These are phyloP conservation scores for Coemansia biformis DNA, from an alignment of 192 early-diverging fungal genomes.

Conservation along the genomic window DNA sequence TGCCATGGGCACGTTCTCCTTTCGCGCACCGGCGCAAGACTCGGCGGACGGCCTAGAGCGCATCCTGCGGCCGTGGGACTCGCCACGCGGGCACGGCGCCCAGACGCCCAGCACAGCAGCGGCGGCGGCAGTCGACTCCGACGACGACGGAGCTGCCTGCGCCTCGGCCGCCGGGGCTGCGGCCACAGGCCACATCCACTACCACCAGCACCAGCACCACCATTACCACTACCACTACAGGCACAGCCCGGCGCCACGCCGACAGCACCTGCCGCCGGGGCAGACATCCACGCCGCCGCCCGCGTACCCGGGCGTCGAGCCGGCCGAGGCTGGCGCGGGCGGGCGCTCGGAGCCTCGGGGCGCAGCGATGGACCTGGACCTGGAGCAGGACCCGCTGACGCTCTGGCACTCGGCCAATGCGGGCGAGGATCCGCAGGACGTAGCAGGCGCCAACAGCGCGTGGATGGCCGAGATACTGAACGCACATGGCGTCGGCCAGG, in stretches of 20 bases:
- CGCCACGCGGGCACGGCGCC: slow-evolving; percentile 4
- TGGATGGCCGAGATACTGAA: slow-evolving; percentile 31
- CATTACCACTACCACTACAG: slow-evolving; percentile 27
- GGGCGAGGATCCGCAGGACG: neutral
- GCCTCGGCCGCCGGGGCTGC: too few relatives aligned
- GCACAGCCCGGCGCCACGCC: slow-evolving; percentile 13
- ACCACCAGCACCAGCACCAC: slow-evolving; percentile 28
- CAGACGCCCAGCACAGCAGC: neutral
- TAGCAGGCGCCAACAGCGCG: slow-evolving; percentile 5
- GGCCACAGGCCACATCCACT: too few relatives aligned
- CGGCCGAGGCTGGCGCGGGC: too few relatives aligned
- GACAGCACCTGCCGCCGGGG: slow-evolving; percentile 10
- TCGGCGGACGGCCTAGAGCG: slow-evolving; percentile 4
- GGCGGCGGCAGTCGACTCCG: slow-evolving; percentile 1
- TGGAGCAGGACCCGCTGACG: slow-evolving; percentile 23
- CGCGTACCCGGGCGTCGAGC: neutral
- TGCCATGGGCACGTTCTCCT: slow-evolving; percentile 7
- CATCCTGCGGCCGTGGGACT: slow-evolving; percentile 17
- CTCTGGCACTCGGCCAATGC: slow-evolving; percentile 25
- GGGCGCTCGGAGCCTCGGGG: too few relatives aligned
- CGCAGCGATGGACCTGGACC: neutral
- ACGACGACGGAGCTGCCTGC: neutral
- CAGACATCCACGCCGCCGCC: neutral
- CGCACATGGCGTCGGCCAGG: slow-evolving; percentile 26
- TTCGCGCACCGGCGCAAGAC: slow-evolving; percentile 1